Evolutionary conservation across 805 yeast genomes (phyloP).

Genomic region (Schwanniomyces polymorphus): DNA sequence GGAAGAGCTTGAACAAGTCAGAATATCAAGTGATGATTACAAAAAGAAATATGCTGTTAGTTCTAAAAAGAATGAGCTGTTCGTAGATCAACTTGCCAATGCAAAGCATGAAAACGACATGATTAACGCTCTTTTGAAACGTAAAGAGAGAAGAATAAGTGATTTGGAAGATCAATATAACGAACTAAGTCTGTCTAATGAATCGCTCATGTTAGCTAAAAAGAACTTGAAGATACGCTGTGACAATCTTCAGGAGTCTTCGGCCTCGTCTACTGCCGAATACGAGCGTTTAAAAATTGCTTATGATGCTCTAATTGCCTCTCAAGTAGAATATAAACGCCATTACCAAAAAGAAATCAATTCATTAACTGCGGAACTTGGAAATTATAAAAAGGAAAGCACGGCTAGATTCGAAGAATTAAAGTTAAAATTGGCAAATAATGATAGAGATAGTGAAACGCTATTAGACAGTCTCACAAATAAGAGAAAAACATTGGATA

Average conservation of each 20-base stretch:
- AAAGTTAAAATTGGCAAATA: constrained; percentile 34
- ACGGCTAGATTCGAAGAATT: constrained; percentile 35
- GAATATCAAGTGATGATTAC: constrained; percentile 44
- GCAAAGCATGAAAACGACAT: constrained; percentile 78
- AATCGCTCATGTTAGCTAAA: constrained; percentile 48
- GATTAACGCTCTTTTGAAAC: constrained; percentile 61
- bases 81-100: constrained; percentile 65
- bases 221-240: constrained; percentile 52
- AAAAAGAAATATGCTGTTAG: constrained; percentile 52
- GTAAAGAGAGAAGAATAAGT: constrained; percentile 67
- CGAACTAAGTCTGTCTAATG: constrained; percentile 47
- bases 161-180: constrained; percentile 64
- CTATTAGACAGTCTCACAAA: constrained; percentile 48
- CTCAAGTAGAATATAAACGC: constrained; percentile 52
- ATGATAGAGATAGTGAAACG: constrained; percentile 51
- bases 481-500: constrained; percentile 50
- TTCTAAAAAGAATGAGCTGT: constrained; percentile 49
- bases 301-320: constrained; percentile 54
- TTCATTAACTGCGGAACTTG: constrained; percentile 35
- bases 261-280: constrained; percentile 48
- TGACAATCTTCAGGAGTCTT: constrained; percentile 47
- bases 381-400: constrained; percentile 35
- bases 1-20: constrained; percentile 43
- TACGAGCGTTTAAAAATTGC: constrained; percentile 55
- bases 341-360: constrained; percentile 47